Evolutionary conservation across 1,284 basidiomycete species (phyloP).

Genomic region (Sanghuangporus sanghuang): DNA sequence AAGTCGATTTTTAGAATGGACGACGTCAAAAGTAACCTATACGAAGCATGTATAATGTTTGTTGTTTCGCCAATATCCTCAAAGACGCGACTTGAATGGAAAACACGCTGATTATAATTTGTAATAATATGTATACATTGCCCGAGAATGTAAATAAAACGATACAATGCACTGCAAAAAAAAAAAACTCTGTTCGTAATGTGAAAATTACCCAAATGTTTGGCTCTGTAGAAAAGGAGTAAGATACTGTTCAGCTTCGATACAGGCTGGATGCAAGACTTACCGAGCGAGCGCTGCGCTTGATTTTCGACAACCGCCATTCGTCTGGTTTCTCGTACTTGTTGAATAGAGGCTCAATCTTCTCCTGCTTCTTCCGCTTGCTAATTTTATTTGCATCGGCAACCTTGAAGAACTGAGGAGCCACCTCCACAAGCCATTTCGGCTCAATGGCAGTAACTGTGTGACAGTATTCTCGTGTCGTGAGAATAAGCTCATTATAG

Average conservation of each 20-base stretch:
- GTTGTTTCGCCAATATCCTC: background rate
- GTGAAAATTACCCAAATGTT: conserved; percentile 58
- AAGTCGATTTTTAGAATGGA: background rate
- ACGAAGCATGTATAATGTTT: background rate
- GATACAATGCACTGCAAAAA: background rate
- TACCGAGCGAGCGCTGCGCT: conserved; percentile 80
- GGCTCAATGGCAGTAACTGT: conserved; percentile 96
- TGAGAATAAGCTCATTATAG: conserved; percentile 73
- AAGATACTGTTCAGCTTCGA: conserved; percentile 18
- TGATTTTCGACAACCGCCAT: conserved; percentile 85
- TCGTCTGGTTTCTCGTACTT: conserved; percentile 90
- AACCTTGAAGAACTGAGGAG: conserved; percentile 96
- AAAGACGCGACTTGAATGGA: background rate
- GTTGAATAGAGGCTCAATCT: conserved; percentile 90
- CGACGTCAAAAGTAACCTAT: conserved; percentile 5
- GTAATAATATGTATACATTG: background rate
- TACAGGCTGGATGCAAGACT: conserved; percentile 26
- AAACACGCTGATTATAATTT: background rate
- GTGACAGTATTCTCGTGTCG: conserved; percentile 89
- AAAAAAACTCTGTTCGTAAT: background rate
- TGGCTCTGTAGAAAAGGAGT: conserved; percentile 50
- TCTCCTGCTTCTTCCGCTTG: conserved; percentile 95
- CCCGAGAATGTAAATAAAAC: background rate
- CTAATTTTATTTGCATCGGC: conserved; percentile 95
- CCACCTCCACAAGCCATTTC: conserved; percentile 98